Evolutionary conservation across 1,139 yeast species (phyloP).

Genomic region (Pneumocystis sp.): DNA sequence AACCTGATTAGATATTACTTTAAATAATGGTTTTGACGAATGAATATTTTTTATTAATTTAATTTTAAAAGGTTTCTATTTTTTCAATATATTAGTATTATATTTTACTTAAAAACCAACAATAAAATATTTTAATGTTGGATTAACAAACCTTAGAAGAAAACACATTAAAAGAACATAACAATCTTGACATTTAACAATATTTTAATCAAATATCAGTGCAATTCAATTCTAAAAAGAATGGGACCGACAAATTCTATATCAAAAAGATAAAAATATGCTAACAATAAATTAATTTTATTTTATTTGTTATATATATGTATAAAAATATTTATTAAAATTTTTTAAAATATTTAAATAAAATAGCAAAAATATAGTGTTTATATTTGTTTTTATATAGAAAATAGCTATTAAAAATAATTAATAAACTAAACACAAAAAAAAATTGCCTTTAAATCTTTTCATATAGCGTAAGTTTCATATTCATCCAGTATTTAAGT

Average conservation of each 20-base stretch:
- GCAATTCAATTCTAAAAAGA: not conserved
- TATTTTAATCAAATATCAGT: not conserved
- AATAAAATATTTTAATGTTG: not conserved
- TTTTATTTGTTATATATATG: not conserved
- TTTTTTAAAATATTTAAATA: not conserved
- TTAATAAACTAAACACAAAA: not conserved
- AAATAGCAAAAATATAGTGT: not conserved
- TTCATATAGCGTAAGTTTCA: not conserved
- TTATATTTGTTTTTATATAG: not conserved
- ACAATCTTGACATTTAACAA: not conserved
- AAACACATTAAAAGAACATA: not conserved
- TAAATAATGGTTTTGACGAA: not conserved
- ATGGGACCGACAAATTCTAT: no score
- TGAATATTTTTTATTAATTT: not conserved
- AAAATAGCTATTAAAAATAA: no score
- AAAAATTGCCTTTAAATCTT: not conserved
- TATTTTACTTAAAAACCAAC: not conserved
- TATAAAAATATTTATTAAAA: not conserved
- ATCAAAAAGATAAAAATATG: not conserved
- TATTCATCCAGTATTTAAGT: not conserved
- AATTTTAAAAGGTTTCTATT: not conserved
- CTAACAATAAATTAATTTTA: not conserved
- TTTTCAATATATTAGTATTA: not conserved
- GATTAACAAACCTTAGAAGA: not conserved
- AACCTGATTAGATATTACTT: not conserved